Percentiles rank a stretch among this genome's conserved stretches.
These are phyloP conservation scores for Boletus smithii DNA, from an alignment of 1,284 basidiomycete genomes.

Conservation along the genomic window DNA sequence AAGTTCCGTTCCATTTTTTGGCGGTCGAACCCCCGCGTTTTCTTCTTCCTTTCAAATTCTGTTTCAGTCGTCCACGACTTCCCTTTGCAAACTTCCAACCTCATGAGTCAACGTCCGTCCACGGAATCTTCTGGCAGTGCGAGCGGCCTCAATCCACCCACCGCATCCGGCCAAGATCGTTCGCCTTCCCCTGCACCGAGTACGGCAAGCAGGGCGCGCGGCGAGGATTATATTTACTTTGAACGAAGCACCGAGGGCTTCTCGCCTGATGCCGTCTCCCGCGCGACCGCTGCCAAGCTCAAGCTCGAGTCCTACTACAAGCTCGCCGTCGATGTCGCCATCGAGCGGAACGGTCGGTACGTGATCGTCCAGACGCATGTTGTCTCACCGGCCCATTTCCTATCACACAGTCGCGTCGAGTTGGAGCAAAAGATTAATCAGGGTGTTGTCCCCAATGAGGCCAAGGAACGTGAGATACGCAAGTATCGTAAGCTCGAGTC, in stretches of 20 bases:
- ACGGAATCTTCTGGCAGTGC: conserved; percentile 25
- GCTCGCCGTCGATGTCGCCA: conserved; percentile 84
- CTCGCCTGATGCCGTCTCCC: conserved; percentile 85
- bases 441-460: conserved; percentile 70
- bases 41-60: conserved; percentile 2
- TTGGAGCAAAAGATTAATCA: conserved; percentile 87
- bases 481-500: conserved; percentile 91
- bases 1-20: conserved; percentile 15
- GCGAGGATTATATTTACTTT: conserved; percentile 89
- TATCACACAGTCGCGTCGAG: conserved; percentile 73
- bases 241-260: conserved; percentile 83
- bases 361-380: conserved; percentile 7
- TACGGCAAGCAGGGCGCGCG: conserved; percentile 30
- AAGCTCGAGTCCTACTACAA: conserved; percentile 99
- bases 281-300: conserved; percentile 93
- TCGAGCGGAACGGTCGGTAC: conserved; percentile 64
- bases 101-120: conserved; percentile 33
- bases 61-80: conserved; percentile 10
- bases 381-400: conserved; percentile 6
- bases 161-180: conserved; percentile 24
- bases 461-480: conserved; percentile 87
- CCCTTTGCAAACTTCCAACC: not conserved
- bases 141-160: conserved; percentile 15
- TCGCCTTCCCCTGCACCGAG: conserved; percentile 31
- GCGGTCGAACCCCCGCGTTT: conserved; percentile 4